Percentiles rank a stretch among this genome's conserved stretches.
Evolutionary conservation across 805 yeast species (phyloP).

Genomic region (Ogataea pignaliae): DNA sequence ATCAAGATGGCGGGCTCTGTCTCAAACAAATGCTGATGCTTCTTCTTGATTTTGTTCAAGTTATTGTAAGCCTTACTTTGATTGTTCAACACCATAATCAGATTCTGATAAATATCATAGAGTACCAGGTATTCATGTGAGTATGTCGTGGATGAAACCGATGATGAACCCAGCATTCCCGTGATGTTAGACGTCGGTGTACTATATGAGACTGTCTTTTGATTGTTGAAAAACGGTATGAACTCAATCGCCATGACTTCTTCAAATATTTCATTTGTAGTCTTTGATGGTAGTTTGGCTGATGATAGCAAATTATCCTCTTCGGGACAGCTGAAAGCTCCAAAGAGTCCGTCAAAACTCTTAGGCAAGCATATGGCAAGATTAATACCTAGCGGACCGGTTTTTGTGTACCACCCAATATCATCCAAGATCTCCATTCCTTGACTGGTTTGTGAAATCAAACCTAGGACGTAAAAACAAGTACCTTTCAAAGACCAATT

Average conservation of each 20-base stretch:
- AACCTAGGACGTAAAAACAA: slow-evolving; percentile 73
- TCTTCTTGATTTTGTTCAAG: slow-evolving; percentile 49
- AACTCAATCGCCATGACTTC: slow-evolving; percentile 25
- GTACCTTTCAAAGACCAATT: slow-evolving; percentile 67
- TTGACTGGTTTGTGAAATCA: slow-evolving; percentile 64
- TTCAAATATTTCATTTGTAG: slow-evolving; percentile 15
- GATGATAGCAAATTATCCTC: slow-evolving; percentile 4
- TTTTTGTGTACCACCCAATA: slow-evolving; percentile 61
- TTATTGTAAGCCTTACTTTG: slow-evolving; percentile 25
- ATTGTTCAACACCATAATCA: slow-evolving; percentile 22
- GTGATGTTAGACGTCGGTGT: slow-evolving; percentile 10
- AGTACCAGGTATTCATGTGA: slow-evolving; percentile 20
- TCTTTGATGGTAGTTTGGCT: slow-evolving; percentile 8
- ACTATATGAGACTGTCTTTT: slow-evolving; percentile 4
- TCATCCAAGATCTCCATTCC: slow-evolving; percentile 87
- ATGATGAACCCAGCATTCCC: slow-evolving; percentile 13
- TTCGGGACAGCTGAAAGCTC: background rate
- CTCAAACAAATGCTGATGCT: slow-evolving; percentile 49
- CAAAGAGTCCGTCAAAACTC: slow-evolving; percentile 16
- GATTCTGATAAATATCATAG: slow-evolving; percentile 26
- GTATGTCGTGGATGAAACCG: slow-evolving; percentile 6
- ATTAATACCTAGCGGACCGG: slow-evolving; percentile 39
- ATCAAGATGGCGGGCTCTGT: slow-evolving; percentile 48
- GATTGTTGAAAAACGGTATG: slow-evolving; percentile 16
- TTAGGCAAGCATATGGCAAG: slow-evolving; percentile 26